Evolutionary conservation across 1,284 basidiomycete genomes (phyloP).

Genomic region (Polyporus tsugae): DNA sequence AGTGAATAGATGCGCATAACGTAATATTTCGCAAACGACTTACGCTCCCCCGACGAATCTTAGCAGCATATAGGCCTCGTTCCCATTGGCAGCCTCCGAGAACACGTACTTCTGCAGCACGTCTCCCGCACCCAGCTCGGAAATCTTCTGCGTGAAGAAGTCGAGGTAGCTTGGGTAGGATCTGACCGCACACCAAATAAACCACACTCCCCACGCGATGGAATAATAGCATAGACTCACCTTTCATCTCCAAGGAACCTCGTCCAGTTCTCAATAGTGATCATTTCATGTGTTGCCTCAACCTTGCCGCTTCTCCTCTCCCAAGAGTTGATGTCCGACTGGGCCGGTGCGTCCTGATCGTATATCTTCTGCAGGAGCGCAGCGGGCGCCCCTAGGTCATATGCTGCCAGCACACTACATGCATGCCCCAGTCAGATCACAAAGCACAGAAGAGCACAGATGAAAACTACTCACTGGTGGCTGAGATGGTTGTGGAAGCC

Average conservation of each 20-base stretch:
- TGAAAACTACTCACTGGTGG: slow-evolving; percentile 52
- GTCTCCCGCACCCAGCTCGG: slow-evolving; percentile 49
- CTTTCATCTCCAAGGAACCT: slow-evolving; percentile 61
- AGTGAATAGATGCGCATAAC: slow-evolving; percentile 19
- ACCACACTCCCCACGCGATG: background rate
- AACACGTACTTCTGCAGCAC: slow-evolving; percentile 66
- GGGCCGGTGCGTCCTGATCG: slow-evolving; percentile 48
- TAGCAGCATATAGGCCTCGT: slow-evolving; percentile 60
- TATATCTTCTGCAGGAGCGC: slow-evolving; percentile 62
- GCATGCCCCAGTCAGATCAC: background rate
- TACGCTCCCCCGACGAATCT: slow-evolving; percentile 65
- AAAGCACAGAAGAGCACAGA: background rate
- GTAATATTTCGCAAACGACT: slow-evolving; percentile 35
- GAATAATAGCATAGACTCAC: slow-evolving; percentile 44
- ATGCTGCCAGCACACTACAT: slow-evolving; percentile 64
- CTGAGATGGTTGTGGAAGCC: slow-evolving; percentile 74
- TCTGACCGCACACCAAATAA: slow-evolving; percentile 39
- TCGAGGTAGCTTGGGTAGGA: slow-evolving; percentile 61
- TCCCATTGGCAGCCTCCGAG: slow-evolving; percentile 54
- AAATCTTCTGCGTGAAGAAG: slow-evolving; percentile 64
- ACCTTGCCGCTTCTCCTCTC: slow-evolving; percentile 42
- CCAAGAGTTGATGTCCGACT: slow-evolving; percentile 56
- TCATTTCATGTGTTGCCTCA: slow-evolving; percentile 45
- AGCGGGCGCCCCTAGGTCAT: slow-evolving; percentile 67
- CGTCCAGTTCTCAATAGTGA: slow-evolving; percentile 61